Evolutionary conservation across 2,329 filamentous ascomycete species (phyloP), one percentile per base, ranked within the genome.

Genomic region (Epichloe baconii): DNA sequence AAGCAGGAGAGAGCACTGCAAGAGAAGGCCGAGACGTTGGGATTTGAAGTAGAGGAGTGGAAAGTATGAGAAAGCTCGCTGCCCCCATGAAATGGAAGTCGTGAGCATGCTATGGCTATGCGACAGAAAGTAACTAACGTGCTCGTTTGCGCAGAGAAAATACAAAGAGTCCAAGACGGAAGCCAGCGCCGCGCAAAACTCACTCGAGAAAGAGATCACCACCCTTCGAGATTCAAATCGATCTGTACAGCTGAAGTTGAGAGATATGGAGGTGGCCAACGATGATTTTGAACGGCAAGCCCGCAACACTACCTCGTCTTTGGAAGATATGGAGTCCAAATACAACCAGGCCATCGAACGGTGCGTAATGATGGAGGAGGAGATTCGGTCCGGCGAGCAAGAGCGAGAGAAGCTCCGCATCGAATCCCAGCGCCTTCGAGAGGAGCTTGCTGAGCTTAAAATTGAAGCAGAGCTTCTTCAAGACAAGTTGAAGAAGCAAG

Each of bases 251-350:
- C 74, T 95, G 56, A 87, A 79, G 68, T 73, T 98, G 52, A 84
- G 93, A 58, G 93, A 98, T 66, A 95, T 91, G 60, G 93, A 98
- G 69, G 93, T 98, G 51, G 88, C 87, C 65, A 98, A 97, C 71
- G 93, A 98, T 74, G 93, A 98, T 68, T 96, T 91, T 65, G 93
- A 98, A 73, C 83, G 89, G 58, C 91, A 97, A 71, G 91, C 93
- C 58, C 83, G 93, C 60, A 93, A 96, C 68, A 96, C 91, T 31
- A 90, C 88, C 37, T 96, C 90, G 44, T 96, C 91, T 48, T 79
- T 97, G 55, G 93, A 98, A 70, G 93, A 98, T 64, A 76, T 98
- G 67, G 93, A 98, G 70, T 91, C 86, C 55, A 98, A 97, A 69
- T 96, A 93, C 69, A 97, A 96, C 66, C 80, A 94, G 52, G 82